Evolutionary conservation across 768 basidiomycete genomes (phyloP), one percentile per base, ranked within the genome.

Genomic region (Tylopilus felleus): DNA sequence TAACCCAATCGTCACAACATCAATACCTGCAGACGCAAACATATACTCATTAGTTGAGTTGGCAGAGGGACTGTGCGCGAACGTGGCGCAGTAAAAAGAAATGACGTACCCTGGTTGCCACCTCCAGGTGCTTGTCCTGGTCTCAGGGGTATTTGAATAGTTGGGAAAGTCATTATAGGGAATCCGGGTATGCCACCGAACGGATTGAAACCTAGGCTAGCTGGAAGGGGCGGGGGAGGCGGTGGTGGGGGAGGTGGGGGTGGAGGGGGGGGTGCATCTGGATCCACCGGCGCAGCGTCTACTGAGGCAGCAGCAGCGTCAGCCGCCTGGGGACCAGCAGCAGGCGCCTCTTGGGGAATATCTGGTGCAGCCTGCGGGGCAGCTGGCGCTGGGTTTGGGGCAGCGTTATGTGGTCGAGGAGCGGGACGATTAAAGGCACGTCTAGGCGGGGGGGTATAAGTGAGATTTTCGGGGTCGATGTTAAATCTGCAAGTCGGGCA

Each of bases 401-500:
- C 54, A 17, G 50, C 36, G 17, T 60, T 54, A 19, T 21, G 52
- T 6, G 58, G 52, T 33, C 58, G 61, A 47, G 54, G 51, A 9
- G 49, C 38, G 22, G n/a, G n/a, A n/a, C 58, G 61, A 29, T 38
- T 49, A 31, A 65, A 63, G 22, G 49, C 23, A 23, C 51, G 67
- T 56, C 64, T 58, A 17, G 62, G 47, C 10, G 25, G 56, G 3
- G 64, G 61, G 33, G 61, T 60, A 51, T 75, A 82, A 0, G 87
- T 89, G 43, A 90, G 68, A 52, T 84, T 84, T 51, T 89, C 84
- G 0, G 90, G 90, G 63, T 92, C 90, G 50, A 92, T 80, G 58
- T 92, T 84, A 62, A 92, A 92, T 57, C 90, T 74, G 70, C 90
- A 92, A 0, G 87, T 88, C 0, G 90, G 90, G 60, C 90, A 92